These are phyloP conservation scores for Ustilago cynodontis DNA, from an alignment of 1,284 basidiomycete species.

Conservation along the genomic window DNA sequence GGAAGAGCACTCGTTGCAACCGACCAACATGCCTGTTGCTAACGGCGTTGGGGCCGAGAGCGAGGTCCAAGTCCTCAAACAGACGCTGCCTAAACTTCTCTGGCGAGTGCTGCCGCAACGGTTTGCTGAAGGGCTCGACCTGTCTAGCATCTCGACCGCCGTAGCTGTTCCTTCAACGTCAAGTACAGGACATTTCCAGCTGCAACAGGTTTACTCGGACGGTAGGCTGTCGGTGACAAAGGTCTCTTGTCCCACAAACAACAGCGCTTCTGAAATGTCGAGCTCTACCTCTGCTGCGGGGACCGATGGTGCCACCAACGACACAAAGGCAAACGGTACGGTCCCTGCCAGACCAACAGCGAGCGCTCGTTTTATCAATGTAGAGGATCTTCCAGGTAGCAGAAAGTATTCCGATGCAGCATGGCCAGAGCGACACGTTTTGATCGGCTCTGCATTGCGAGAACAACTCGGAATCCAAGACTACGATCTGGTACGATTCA, in stretches of 20 bases:
- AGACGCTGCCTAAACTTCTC: slow-evolving; percentile 40
- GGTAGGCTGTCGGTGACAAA: slow-evolving; percentile 54
- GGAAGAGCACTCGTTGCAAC: slow-evolving; percentile 40
- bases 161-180: slow-evolving; percentile 30
- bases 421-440: slow-evolving; percentile 62
- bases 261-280: slow-evolving; percentile 40
- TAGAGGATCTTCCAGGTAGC: slow-evolving; percentile 15
- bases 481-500: slow-evolving; percentile 56
- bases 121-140: slow-evolving; percentile 27
- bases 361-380: slow-evolving; percentile 43
- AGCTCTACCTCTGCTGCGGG: slow-evolving; percentile 6
- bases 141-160: slow-evolving; percentile 8
- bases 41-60: slow-evolving; percentile 17
- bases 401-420: slow-evolving; percentile 4
- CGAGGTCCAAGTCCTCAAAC: slow-evolving; percentile 12
- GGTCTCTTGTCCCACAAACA: slow-evolving; percentile 54
- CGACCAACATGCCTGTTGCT: slow-evolving; percentile 16
- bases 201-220: slow-evolving; percentile 45
- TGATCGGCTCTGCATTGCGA: slow-evolving; percentile 47
- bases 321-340: neutral
- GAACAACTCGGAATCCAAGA: slow-evolving; percentile 59
- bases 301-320: slow-evolving; percentile 5
- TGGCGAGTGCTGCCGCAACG: slow-evolving; percentile 48
- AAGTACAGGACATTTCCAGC: slow-evolving; percentile 9
- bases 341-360: slow-evolving; percentile 49